A percentile compares a stretch with the other conserved stretches of the same genome.
These are phyloP conservation scores for Eucalyptus shirleyi DNA, from an alignment of 345 rosid species.

Conservation along the genomic window DNA sequence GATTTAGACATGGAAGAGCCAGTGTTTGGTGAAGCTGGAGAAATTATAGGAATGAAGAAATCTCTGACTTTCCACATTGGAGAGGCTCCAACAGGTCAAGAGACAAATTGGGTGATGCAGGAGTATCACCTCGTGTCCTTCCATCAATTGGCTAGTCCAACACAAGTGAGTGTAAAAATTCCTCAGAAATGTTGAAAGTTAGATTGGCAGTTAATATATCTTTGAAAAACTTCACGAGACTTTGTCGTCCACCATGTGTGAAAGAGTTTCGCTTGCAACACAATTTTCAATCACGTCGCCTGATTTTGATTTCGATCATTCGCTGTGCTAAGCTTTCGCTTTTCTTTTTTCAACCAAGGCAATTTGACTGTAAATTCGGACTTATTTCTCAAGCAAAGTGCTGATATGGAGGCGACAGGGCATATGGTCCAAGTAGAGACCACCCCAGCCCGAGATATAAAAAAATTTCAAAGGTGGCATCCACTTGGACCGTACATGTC, in stretches of 20 bases:
- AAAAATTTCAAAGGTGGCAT: not conserved
- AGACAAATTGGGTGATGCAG: constrained; percentile 34
- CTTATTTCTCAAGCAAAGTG: not conserved
- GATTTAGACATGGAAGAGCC: constrained; percentile 7
- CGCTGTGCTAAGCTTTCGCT: not conserved
- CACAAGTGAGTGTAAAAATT: not conserved
- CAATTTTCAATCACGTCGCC: not conserved
- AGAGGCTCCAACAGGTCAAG: not conserved
- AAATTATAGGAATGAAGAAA: constrained; percentile 18
- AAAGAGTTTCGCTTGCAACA: not conserved
- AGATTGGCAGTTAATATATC: not conserved
- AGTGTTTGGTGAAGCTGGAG: not conserved
- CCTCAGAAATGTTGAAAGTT: not conserved
- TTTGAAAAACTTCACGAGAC: not conserved
- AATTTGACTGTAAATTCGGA: not conserved
- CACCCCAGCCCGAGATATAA: not conserved
- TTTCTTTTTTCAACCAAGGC: not conserved
- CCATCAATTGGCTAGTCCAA: not conserved
- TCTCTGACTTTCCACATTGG: constrained; percentile 5
- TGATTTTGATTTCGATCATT: not conserved
- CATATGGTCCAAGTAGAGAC: not conserved
- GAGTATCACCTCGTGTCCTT: constrained; percentile 12
- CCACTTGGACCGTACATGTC: not conserved
- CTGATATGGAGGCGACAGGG: not conserved
- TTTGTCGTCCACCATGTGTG: not conserved